Evolutionary conservation across 2,329 filamentous ascomycete species (phyloP), one percentile per base, ranked within the genome.

Genomic region (Phoma sp.): DNA sequence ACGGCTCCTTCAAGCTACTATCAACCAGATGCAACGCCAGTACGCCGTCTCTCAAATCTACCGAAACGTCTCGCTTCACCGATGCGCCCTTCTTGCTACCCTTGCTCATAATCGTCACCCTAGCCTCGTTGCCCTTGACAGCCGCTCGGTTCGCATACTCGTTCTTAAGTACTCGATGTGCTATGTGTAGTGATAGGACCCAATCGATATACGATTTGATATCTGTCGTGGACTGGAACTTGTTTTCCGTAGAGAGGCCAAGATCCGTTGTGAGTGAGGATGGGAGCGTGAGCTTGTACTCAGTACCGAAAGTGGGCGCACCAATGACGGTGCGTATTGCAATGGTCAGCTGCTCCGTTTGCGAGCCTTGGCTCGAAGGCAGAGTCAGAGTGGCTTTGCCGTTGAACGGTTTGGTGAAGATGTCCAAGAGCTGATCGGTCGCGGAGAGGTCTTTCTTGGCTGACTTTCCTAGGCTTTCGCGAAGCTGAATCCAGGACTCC

Each of bases 261-360:
- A 75, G 64, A 32, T 71, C 63, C 7, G 62, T 55, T 10, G 60
- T 61, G 15, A 74, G 50, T 1, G 71, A 61, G 4, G 68, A 56
- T 8, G 74, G 72, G 6, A 76, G 55, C 6, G 64, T 68, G 12
- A 75, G 54, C 47, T 64, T 71, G 52, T 72, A 69, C 48, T 75
- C 72, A 6, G 71, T 69, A 37, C 74, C 74, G 40, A 73, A 74
- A 1, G 63, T 71, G 2, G 73, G 74, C 15, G 62, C 63, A 10
- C 68, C 71, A 15, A 76, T 64, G 19, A 64, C 67, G 1, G 74
- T 76, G 21, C 70, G 68, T 29, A 70, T 72, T 5, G 61, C 55
- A 6, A 76, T 56, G 2, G 31, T 61, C 22, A 76, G 37, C 15
- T 53, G 58, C 39, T 74, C 71, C 2, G 55, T 44, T 32, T 65